A percentile compares a stretch with the other conserved stretches of the same genome.
Evolutionary conservation across 352 stramenopile species (phyloP).

Genomic region (Pythium apleroticum): DNA sequence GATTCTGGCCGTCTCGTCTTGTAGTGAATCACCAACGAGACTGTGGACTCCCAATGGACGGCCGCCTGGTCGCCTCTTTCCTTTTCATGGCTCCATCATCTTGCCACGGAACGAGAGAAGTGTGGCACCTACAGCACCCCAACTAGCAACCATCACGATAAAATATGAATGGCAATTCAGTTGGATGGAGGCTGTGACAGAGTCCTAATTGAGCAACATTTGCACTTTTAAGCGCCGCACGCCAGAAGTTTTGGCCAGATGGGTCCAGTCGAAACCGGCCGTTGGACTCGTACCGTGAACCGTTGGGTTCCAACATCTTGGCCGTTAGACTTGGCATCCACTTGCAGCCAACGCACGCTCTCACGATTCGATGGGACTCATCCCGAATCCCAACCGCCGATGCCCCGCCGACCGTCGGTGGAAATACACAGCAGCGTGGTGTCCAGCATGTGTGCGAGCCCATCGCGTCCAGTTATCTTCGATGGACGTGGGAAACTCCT

Average conservation of each 20-base stretch:
- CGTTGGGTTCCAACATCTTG: neutral
- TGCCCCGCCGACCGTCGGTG: too few relatives aligned
- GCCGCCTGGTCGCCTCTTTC: neutral
- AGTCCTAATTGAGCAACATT: neutral
- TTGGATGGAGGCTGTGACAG: neutral
- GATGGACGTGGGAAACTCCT: too few relatives aligned
- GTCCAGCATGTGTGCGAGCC: too few relatives aligned
- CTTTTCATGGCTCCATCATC: constrained; percentile 1
- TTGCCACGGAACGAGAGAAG: neutral
- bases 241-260: constrained; percentile 2
- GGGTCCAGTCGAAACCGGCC: neutral
- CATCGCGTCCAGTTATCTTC: neutral
- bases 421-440: too few relatives aligned
- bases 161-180: neutral
- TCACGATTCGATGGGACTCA: too few relatives aligned
- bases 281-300: neutral
- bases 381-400: too few relatives aligned
- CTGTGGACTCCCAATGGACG: neutral
- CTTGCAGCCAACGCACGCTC: neutral
- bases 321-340: neutral
- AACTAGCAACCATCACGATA: neutral
- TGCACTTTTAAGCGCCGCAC: neutral
- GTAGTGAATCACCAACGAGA: neutral
- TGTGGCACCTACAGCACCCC: neutral
- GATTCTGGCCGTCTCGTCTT: neutral